These are phyloP conservation scores for Plenodomus biglobosus DNA, from an alignment of 2,329 filamentous ascomycete species.

Conservation along the genomic window DNA sequence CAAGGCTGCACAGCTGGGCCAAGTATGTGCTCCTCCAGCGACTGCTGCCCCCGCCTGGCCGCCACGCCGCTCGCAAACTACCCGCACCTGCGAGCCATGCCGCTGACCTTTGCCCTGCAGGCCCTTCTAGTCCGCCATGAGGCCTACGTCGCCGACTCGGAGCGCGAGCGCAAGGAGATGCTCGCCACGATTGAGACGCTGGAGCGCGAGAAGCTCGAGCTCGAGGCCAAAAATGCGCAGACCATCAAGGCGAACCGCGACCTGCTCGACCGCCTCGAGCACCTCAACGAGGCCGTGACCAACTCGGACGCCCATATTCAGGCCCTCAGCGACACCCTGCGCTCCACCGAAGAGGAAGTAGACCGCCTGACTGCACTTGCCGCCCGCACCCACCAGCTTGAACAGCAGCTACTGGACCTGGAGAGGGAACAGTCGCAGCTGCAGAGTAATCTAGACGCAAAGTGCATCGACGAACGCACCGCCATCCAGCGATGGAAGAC, in stretches of 20 bases:
- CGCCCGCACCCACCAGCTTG: conserved; percentile 73
- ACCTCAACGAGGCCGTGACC: conserved; percentile 74
- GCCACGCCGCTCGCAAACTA: conserved; percentile 12
- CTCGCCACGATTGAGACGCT: conserved; percentile 72
- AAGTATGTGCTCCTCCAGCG: conserved; percentile 63
- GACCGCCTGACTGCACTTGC: conserved; percentile 74
- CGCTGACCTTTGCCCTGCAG: conserved; percentile 74
- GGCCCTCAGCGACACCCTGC: conserved; percentile 72
- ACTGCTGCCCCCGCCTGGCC: conserved; percentile 7
- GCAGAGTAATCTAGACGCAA: conserved; percentile 66
- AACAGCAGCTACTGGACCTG: conserved; percentile 74
- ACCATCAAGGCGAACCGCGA: conserved; percentile 81
- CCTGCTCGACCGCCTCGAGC: conserved; percentile 81
- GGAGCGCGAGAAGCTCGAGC: conserved; percentile 66
- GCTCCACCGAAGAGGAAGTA: conserved; percentile 75
- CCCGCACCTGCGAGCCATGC: conserved; percentile 43
- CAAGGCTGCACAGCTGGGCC: conserved; percentile 82
- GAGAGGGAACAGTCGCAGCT: conserved; percentile 79
- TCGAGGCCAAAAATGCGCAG: conserved; percentile 75
- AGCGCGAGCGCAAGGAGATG: conserved; percentile 77
- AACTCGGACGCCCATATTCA: conserved; percentile 81
- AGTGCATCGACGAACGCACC: conserved; percentile 73
- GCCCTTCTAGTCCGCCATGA: conserved; percentile 90
- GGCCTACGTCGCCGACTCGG: conserved; percentile 88
- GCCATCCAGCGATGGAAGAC: conserved; percentile 82